Evolutionary conservation across 257 asterid species (phyloP), one percentile per base, ranked within the genome.

Genomic region (Fraxinus quadrangulata): DNA sequence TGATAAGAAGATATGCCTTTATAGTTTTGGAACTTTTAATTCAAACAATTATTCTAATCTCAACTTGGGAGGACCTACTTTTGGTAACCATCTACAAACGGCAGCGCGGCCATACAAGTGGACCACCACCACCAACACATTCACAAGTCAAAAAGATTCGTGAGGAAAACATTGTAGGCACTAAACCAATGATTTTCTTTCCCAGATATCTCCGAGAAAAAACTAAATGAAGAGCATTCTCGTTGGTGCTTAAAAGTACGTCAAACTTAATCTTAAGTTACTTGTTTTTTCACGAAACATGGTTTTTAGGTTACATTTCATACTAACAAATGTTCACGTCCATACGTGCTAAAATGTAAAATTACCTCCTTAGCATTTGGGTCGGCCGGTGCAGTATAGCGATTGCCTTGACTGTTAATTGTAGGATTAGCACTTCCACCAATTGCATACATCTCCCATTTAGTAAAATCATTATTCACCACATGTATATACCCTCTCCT

Each of bases 391-490:
- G 96, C 96, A 67, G 88, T 85, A 19, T 89, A 91, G 2, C 96
- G 94, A 75, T 91, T 91, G 70, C 87, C 96, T 79, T 89, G 91
- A 68, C 96, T 91, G 67, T 88, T 88, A 59, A 91, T 81, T 17
- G 96, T 91, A 14, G 96, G 96, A 33, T 79, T 79, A 6, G 89
- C 92, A 80, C 94, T 91, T 30, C 96, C 96, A 9, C 96, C 94
- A 23, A 91, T 86, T 16, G 91, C 96, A 72, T 89, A 91, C 90
- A 84, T 91, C 78, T 88, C 70, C 96, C 96, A 91, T 73, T 86
- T 86, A 23, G 84, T 86, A 65, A 76, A 91, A 83, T 91, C 94
- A 31, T 91, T 91, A 84, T 91, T 89, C 83, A 91, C 96, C 54
- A 91, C 96, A 78, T 91, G 96, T 40, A 91, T 83, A 67, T 91